A percentile compares a stretch with the other conserved stretches of the same genome.
Conservation (phyloP, 192 early-diverging fungal species). For the Rhizophagus prolifer region DNA sequence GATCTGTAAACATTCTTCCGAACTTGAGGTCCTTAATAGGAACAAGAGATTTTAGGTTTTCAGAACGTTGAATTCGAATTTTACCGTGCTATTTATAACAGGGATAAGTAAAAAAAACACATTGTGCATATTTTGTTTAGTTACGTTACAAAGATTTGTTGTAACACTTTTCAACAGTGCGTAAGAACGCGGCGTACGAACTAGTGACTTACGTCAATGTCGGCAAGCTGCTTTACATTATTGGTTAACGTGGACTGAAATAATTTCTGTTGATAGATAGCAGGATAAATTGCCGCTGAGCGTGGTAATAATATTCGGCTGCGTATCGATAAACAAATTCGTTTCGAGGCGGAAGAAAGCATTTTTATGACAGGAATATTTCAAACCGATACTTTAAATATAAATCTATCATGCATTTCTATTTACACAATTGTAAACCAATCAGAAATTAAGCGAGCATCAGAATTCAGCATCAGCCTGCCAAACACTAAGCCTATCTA, state of each 20-base stretch:
- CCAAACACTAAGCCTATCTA: no score
- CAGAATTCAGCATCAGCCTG: no score
- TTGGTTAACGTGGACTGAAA: not conserved
- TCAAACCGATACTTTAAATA: no score
- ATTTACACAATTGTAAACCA: no score
- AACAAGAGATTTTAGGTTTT: conserved; percentile 55
- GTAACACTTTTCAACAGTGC: not conserved
- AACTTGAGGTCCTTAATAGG: conserved; percentile 74
- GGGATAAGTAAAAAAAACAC: not conserved
- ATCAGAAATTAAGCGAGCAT: no score
- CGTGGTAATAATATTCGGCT: not conserved
- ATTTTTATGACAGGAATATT: not conserved
- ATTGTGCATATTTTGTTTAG: not conserved
- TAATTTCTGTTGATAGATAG: not conserved
- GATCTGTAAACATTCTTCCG: conserved; percentile 90
- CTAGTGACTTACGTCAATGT: not conserved
- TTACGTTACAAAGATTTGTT: not conserved
- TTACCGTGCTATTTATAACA: conserved; percentile 22
- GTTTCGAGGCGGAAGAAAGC: not conserved
- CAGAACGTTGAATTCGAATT: conserved; percentile 37
- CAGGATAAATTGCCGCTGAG: not conserved
- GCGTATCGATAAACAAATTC: not conserved
- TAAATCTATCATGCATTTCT: no score
- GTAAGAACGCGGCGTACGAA: not conserved
- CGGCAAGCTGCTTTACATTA: not conserved